Conservation (phyloP, 176 grass and related monocot genomes). For the Raddia guianensis region DNA sequence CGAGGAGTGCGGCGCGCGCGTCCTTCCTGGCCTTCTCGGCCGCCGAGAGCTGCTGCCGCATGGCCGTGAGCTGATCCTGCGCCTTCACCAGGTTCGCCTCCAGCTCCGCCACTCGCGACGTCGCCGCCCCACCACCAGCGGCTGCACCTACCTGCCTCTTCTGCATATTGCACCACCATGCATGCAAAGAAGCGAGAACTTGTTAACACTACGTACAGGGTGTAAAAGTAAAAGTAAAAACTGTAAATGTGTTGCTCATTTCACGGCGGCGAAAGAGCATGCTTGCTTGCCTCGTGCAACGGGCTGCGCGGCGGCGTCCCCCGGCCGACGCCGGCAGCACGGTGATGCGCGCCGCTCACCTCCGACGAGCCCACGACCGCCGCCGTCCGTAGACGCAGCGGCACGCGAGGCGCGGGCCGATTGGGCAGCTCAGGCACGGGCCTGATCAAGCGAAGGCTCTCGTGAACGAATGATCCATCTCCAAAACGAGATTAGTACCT, state of each 20-base stretch:
- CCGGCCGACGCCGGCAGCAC: conserved; percentile 37
- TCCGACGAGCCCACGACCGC: conserved; percentile 43
- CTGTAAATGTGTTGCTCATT: background rate
- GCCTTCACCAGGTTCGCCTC: conserved; percentile 73
- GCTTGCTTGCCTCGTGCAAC: conserved; percentile 62
- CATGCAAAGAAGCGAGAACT: background rate
- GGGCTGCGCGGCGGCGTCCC: conserved; percentile 54
- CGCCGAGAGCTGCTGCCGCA: conserved; percentile 61
- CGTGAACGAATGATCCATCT: background rate
- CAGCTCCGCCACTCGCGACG: conserved; percentile 58
- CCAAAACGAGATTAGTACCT: too few relatives aligned
- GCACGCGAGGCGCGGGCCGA: conserved; percentile 42
- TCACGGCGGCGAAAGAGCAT: background rate
- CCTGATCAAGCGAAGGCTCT: conserved; percentile 3
- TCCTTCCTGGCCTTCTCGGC: conserved; percentile 74
- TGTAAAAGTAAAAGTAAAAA: background rate
- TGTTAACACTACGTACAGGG: background rate
- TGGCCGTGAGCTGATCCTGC: conserved; percentile 57
- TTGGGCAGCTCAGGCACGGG: conserved; percentile 53
- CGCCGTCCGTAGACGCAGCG: conserved; percentile 41
- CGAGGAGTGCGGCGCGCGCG: conserved; percentile 49
- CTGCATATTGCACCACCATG: conserved; percentile 31
- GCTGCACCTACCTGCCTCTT: conserved; percentile 54
- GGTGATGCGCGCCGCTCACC: conserved; percentile 43
- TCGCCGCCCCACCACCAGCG: conserved; percentile 39